A percentile compares a stretch with the other conserved stretches of the same genome.
Conservation (phyloP, 1,284 basidiomycete genomes). For the Pseudozyma flocculosa region DNA sequence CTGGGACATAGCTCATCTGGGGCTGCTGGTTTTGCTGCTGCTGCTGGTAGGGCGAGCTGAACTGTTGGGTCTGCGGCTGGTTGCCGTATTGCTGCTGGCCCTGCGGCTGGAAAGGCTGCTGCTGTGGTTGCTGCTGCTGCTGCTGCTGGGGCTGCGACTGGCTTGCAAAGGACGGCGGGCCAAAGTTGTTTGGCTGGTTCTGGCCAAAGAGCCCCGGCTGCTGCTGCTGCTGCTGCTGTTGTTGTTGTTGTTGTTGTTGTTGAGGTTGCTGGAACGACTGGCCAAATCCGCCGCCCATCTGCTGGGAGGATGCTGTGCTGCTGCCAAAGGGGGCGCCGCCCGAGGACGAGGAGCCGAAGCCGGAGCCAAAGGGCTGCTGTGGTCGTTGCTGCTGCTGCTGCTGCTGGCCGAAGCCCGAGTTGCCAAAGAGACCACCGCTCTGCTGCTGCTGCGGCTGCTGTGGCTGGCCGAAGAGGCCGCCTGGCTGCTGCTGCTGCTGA, state of each 20-base stretch:
- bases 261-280: neutral
- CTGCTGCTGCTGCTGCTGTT: neutral
- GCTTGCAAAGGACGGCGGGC: neutral
- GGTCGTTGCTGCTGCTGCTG: slow-evolving; percentile 5
- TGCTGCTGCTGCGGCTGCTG: slow-evolving; percentile 2
- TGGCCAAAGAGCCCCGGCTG: neutral
- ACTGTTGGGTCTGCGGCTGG: slow-evolving; percentile 11
- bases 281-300: slow-evolving; percentile 8
- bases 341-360: slow-evolving; percentile 1
- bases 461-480: slow-evolving; percentile 5
- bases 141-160: neutral
- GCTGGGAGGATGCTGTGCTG: slow-evolving; percentile 1
- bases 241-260: neutral
- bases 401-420: slow-evolving; percentile 2
- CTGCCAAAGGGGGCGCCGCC: neutral
- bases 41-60: slow-evolving; percentile 22
- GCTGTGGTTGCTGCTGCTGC: slow-evolving; percentile 8
- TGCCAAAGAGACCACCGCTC: neutral
- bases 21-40: slow-evolving; percentile 28
- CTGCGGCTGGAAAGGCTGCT: slow-evolving; percentile 17
- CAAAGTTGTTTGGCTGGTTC: neutral
- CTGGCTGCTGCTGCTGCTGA: slow-evolving; percentile 4
- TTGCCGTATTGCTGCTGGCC: slow-evolving; percentile 15
- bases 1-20: slow-evolving; percentile 38
- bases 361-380: neutral